phyloP scores from a whole-genome alignment of 352 stramenopile species.

The Phytophthora citrophthora region DNA sequence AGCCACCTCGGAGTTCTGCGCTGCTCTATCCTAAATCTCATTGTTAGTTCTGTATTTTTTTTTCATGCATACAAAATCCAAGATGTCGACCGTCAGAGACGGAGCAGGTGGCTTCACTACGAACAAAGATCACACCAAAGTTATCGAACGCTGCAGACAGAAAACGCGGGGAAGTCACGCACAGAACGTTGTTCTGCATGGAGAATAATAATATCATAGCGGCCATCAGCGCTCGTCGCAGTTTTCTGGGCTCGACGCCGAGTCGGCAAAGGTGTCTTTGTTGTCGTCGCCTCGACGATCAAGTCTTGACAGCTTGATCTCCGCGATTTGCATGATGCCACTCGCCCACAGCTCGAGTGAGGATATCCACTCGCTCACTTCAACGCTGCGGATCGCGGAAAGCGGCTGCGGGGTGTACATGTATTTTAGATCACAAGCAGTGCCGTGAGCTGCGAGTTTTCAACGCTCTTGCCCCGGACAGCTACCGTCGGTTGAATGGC shows the following conservation, averaged over 20 bases:
- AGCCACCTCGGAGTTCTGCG: too few species aligned
- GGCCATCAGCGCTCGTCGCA: constrained; percentile 6
- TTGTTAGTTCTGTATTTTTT: constrained; percentile 15
- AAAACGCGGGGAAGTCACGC: neutral
- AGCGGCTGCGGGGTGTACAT: constrained; percentile 11
- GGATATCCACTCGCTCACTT: constrained; percentile 25
- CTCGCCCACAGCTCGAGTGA: neutral
- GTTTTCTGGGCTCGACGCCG: neutral
- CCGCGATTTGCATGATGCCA: constrained; percentile 14
- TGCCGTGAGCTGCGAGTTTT: neutral
- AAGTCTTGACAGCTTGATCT: neutral
- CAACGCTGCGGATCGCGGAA: constrained; percentile 29
- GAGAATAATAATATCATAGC: too few species aligned
- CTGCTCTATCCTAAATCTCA: constrained; percentile 14
- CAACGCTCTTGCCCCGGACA: neutral
- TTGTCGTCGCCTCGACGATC: constrained; percentile 6
- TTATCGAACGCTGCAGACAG: neutral
- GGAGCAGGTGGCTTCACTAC: constrained; percentile 18
- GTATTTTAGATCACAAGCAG: too few species aligned
- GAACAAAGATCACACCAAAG: neutral
- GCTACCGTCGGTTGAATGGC: neutral
- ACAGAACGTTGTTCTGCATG: too few species aligned
- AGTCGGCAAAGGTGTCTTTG: neutral
- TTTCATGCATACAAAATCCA: constrained; percentile 18
- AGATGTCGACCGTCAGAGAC: constrained; percentile 13